Conservation (phyloP, 2,329 filamentous ascomycete species). For the Trichophyton verrucosum region DNA sequence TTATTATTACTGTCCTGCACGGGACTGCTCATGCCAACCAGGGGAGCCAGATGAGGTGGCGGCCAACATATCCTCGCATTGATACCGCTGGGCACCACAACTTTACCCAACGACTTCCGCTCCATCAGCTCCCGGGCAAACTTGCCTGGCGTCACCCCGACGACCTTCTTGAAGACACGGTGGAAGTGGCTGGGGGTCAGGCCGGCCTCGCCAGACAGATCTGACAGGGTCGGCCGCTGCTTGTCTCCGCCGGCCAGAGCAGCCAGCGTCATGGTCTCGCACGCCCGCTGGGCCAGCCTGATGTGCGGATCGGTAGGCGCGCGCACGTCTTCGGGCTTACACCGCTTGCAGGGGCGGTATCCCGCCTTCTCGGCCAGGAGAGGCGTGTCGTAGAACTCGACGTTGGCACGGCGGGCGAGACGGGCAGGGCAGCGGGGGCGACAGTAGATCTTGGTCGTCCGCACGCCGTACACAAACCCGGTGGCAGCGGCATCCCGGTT, state of each 20-base stretch:
- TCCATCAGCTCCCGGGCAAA: slow-evolving; percentile 18
- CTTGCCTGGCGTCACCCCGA: slow-evolving; percentile 39
- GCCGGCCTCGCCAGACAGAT: slow-evolving; percentile 36
- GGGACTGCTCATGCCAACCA: not conserved
- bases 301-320: slow-evolving; percentile 22
- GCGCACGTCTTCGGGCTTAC: slow-evolving; percentile 33
- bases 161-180: slow-evolving; percentile 42
- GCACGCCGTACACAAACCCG: slow-evolving; percentile 45
- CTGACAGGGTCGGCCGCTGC: slow-evolving; percentile 30
- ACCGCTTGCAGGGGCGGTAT: slow-evolving; percentile 46
- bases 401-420: slow-evolving; percentile 45
- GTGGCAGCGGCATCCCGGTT: slow-evolving; percentile 34
- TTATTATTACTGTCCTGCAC: not conserved
- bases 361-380: slow-evolving; percentile 38
- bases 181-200: slow-evolving; percentile 44
- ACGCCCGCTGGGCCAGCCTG: slow-evolving; percentile 22
- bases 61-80: slow-evolving; percentile 9
- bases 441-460: slow-evolving; percentile 45
- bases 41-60: slow-evolving; percentile 3
- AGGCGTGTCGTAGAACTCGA: slow-evolving; percentile 42
- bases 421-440: slow-evolving; percentile 44
- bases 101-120: slow-evolving; percentile 13
- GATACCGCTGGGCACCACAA: slow-evolving; percentile 10
- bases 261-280: slow-evolving; percentile 21
- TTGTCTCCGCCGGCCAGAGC: slow-evolving; percentile 15